Conservation (phyloP, 108 stramenopile species). For the Aurantiochytrium sp. region DNA sequence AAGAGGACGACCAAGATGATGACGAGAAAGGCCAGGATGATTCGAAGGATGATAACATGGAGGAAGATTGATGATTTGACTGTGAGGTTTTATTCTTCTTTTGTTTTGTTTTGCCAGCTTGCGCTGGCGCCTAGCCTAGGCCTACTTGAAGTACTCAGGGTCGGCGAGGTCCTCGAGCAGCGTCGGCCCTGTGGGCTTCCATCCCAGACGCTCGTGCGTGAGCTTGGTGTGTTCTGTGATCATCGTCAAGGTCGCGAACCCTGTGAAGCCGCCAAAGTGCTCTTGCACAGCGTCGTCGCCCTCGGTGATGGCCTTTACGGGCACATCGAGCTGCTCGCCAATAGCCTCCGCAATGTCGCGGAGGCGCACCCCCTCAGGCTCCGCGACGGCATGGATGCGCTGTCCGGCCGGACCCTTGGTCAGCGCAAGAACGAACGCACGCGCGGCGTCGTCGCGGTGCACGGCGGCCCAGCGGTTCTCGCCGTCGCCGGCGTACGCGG, state of each 20-base stretch:
- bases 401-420: slow-evolving; percentile 2
- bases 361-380: background rate
- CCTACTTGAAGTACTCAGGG: background rate
- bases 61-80: too few relatives aligned
- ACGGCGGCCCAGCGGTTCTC: slow-evolving; percentile 3
- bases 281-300: background rate
- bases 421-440: background rate
- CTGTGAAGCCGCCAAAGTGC: background rate
- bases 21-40: background rate
- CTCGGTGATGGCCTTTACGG: background rate
- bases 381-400: background rate
- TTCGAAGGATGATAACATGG: too few relatives aligned
- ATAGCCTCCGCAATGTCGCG: background rate
- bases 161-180: background rate
- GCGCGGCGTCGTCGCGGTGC: slow-evolving; percentile 2
- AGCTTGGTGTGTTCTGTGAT: background rate
- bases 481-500: background rate
- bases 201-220: background rate
- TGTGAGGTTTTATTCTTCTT: too few relatives aligned
- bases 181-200: background rate
- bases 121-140: too few relatives aligned
- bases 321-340: background rate
- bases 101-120: too few relatives aligned
- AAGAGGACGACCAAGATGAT: background rate
- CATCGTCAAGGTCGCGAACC: background rate